phyloP scores from a whole-genome alignment of 75 land plant genomes.

The Cunninghamia lanceolata region DNA sequence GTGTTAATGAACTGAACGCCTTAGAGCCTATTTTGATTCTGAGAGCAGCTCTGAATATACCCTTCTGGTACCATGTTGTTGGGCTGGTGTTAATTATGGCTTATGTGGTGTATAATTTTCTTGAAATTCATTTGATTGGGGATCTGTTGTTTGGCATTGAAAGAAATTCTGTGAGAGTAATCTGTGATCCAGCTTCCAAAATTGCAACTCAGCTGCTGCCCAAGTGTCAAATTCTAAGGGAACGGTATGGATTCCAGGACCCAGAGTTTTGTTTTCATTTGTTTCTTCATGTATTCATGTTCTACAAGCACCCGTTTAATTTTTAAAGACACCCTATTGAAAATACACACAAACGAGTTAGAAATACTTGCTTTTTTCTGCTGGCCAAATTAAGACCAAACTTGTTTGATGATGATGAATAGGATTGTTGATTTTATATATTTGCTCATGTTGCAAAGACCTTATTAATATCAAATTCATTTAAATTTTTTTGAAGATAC shows the following conservation, averaged over 20 bases:
- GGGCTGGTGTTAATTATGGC: constrained; percentile 14
- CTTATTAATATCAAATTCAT: too few relatives aligned
- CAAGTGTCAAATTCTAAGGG: constrained; percentile 52
- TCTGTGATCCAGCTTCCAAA: constrained; percentile 39
- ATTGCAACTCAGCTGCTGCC: constrained; percentile 42
- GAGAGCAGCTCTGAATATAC: constrained; percentile 35
- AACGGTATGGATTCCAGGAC: constrained; percentile 34
- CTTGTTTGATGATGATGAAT: too few relatives aligned
- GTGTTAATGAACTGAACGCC: neutral
- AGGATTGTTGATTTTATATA: too few relatives aligned
- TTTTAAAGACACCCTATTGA: neutral
- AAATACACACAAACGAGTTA: too few relatives aligned
- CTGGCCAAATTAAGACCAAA: neutral
- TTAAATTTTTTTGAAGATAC: too few relatives aligned
- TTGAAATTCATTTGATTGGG: constrained; percentile 65
- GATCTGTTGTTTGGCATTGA: constrained; percentile 56
- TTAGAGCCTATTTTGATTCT: constrained; percentile 13
- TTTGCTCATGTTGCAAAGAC: too few relatives aligned
- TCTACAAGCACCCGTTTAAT: neutral
- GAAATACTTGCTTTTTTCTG: neutral
- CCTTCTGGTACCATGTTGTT: constrained; percentile 41
- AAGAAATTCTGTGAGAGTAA: constrained; percentile 44
- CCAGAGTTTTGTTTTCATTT: neutral
- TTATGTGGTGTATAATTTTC: constrained; percentile 48
- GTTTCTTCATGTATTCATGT: neutral